Percentiles rank a stretch among this genome's conserved stretches.
These are phyloP conservation scores for Borovskyia barvae DNA, from an alignment of 208 protist species.

Conservation along the genomic window DNA sequence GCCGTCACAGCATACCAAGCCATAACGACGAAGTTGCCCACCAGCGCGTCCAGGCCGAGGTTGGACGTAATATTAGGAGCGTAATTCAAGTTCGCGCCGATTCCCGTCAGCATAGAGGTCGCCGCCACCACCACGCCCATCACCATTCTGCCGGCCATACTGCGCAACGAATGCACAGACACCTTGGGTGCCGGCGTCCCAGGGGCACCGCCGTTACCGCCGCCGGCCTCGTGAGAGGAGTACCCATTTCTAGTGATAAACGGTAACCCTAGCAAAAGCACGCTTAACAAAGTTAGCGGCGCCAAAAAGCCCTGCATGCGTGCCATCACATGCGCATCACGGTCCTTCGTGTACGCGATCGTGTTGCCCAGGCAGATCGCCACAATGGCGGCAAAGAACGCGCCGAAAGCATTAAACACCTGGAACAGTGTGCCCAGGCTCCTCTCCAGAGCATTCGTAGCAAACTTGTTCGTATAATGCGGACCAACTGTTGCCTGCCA, in stretches of 20 bases:
- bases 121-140: slow-evolving; percentile 24
- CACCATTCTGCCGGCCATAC: slow-evolving; percentile 12
- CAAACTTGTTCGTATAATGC: slow-evolving; percentile 33
- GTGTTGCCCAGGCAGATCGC: slow-evolving; percentile 23
- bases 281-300: not conserved
- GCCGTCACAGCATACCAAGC: slow-evolving; percentile 42
- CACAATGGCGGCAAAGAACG: slow-evolving; percentile 27
- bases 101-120: slow-evolving; percentile 48
- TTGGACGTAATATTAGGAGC: slow-evolving; percentile 33
- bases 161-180: not conserved
- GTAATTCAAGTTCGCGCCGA: slow-evolving; percentile 55
- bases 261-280: slow-evolving; percentile 9
- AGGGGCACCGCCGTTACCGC: not conserved
- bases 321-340: slow-evolving; percentile 18
- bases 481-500: slow-evolving; percentile 19
- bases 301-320: slow-evolving; percentile 29
- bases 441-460: slow-evolving; percentile 10
- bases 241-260: slow-evolving; percentile 7
- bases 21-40: slow-evolving; percentile 57
- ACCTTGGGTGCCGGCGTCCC: not conserved
- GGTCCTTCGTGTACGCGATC: slow-evolving; percentile 15
- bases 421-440: slow-evolving; percentile 41
- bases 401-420: slow-evolving; percentile 26
- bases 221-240: slow-evolving; percentile 9
- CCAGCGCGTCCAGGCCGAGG: slow-evolving; percentile 25